Conservation (phyloP, 345 rosid genomes). For the Citrus sp. region DNA sequence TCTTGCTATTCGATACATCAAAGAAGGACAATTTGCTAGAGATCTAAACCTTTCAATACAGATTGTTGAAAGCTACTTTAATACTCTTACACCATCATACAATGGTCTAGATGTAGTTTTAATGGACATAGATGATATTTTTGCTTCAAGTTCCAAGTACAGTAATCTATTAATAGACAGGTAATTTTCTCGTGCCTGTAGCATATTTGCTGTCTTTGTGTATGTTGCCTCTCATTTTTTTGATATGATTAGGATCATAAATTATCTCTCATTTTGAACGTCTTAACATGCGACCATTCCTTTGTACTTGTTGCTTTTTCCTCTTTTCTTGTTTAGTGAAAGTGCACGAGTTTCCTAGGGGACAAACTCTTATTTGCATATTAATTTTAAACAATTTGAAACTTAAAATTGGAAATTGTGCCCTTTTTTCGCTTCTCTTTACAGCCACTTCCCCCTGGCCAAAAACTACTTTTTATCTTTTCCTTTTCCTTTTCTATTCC, state of each 20-base stretch:
- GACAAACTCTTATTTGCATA: background rate
- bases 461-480: background rate
- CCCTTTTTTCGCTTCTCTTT: background rate
- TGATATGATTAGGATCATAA: background rate
- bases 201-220: background rate
- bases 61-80: slow-evolving; percentile 46
- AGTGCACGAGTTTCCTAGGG: background rate
- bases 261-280: background rate
- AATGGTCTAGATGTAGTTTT: slow-evolving; percentile 50
- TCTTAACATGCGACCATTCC: background rate
- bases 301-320: background rate
- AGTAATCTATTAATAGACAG: slow-evolving; percentile 6
- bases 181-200: slow-evolving; percentile 29
- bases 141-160: slow-evolving; percentile 22
- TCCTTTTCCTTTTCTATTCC: background rate
- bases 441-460: background rate
- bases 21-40: slow-evolving; percentile 45
- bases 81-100: slow-evolving; percentile 29
- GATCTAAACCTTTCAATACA: slow-evolving; percentile 47
- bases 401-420: background rate
- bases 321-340: background rate
- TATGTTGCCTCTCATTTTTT: background rate
- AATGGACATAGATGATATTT: slow-evolving; percentile 59
- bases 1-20: slow-evolving; percentile 41
- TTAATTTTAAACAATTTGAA: background rate